phyloP scores from a whole-genome alignment of 495 filamentous ascomycete species.

The Penicillium soppii region DNA sequence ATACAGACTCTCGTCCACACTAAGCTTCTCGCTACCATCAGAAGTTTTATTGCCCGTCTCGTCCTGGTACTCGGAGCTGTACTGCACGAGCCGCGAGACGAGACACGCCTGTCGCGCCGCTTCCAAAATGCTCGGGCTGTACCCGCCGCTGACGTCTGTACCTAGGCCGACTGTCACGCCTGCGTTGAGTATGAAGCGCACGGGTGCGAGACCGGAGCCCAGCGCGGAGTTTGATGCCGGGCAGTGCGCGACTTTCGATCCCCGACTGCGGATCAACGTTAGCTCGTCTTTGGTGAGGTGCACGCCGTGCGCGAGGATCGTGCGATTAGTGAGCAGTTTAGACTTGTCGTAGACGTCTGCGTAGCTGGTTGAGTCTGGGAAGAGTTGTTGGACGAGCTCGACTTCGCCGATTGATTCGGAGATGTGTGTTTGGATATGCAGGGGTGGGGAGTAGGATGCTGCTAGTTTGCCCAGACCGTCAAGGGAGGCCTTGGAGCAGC shows the following conservation, averaged over 20 bases:
- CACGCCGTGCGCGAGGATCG: slow-evolving; percentile 84
- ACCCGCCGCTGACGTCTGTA: slow-evolving; percentile 87
- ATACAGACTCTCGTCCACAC: slow-evolving; percentile 79
- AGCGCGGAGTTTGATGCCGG: slow-evolving; percentile 80
- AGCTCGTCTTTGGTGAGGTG: slow-evolving; percentile 68
- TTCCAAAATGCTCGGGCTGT: slow-evolving; percentile 71
- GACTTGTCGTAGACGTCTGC: slow-evolving; percentile 74
- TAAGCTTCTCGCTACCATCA: slow-evolving; percentile 53
- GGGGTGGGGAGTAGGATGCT: slow-evolving; percentile 44
- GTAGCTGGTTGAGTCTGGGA: slow-evolving; percentile 64
- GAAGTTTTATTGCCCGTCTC: slow-evolving; percentile 8
- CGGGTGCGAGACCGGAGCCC: slow-evolving; percentile 67
- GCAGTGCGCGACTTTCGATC: slow-evolving; percentile 75
- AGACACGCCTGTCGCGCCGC: slow-evolving; percentile 72
- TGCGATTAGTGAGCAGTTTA: slow-evolving; percentile 65
- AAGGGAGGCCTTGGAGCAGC: slow-evolving; percentile 63
- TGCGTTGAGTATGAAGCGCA: slow-evolving; percentile 66
- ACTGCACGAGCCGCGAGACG: slow-evolving; percentile 57
- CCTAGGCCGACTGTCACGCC: slow-evolving; percentile 80
- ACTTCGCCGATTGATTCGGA: slow-evolving; percentile 75
- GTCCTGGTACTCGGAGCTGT: slow-evolving; percentile 9
- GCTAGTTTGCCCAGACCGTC: slow-evolving; percentile 60
- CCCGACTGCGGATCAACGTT: slow-evolving; percentile 55
- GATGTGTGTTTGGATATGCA: slow-evolving; percentile 86
- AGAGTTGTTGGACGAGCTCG: slow-evolving; percentile 62